These are phyloP conservation scores for Pseudoturritis turrita DNA, from an alignment of 345 rosid species.

Conservation along the genomic window DNA sequence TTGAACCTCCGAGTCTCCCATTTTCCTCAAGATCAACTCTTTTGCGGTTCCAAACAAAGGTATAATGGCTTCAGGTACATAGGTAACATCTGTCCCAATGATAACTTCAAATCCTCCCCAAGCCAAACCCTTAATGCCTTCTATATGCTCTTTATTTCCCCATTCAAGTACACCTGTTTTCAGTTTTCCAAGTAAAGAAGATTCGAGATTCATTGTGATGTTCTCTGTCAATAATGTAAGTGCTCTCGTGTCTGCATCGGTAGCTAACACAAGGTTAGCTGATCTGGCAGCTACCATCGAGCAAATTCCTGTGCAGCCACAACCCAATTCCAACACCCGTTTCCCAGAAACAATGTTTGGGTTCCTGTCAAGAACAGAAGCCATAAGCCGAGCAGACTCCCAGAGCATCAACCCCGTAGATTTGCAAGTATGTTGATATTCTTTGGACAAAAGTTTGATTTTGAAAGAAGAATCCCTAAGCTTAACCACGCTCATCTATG, in stretches of 20 bases:
- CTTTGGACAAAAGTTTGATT: slow-evolving; percentile 63
- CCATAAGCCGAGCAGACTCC: slow-evolving; percentile 90
- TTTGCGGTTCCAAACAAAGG: slow-evolving; percentile 76
- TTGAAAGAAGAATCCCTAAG: slow-evolving; percentile 39
- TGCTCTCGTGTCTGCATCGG: slow-evolving; percentile 67
- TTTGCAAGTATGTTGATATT: slow-evolving; percentile 84
- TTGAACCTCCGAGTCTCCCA: slow-evolving; percentile 15
- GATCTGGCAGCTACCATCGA: slow-evolving; percentile 69
- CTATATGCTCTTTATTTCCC: slow-evolving; percentile 64
- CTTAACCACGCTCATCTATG: slow-evolving; percentile 49
- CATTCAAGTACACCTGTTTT: slow-evolving; percentile 56
- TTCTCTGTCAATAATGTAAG: slow-evolving; percentile 54
- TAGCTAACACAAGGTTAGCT: slow-evolving; percentile 69
- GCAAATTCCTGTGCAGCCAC: slow-evolving; percentile 85
- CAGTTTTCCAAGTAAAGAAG: slow-evolving; percentile 40
- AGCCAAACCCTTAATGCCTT: slow-evolving; percentile 38
- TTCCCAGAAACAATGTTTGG: slow-evolving; percentile 64
- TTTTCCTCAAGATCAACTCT: slow-evolving; percentile 41
- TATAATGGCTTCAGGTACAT: slow-evolving; percentile 55
- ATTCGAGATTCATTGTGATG: slow-evolving; percentile 47
- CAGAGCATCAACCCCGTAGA: slow-evolving; percentile 93
- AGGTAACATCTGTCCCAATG: slow-evolving; percentile 82
- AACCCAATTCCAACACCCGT: slow-evolving; percentile 72
- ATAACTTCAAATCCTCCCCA: slow-evolving; percentile 65
- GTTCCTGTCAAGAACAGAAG: slow-evolving; percentile 67